A percentile compares a stretch with the other conserved stretches of the same genome.
Evolutionary conservation across 106 monocot species (phyloP).

Genomic region (Dendrobium nobile): DNA sequence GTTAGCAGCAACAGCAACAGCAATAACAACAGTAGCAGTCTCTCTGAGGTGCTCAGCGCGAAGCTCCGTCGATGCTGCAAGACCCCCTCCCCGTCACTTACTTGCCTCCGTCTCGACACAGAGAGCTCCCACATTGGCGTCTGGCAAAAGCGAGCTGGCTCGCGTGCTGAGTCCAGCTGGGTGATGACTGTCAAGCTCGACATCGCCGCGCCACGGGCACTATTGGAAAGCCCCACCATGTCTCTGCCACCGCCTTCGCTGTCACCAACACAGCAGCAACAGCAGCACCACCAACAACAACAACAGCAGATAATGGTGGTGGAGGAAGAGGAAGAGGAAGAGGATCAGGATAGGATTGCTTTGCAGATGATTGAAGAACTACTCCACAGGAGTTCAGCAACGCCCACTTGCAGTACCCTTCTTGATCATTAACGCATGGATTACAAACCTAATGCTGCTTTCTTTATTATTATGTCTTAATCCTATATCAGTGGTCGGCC

Average conservation of each 20-base stretch:
- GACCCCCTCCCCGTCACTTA: constrained; percentile 76
- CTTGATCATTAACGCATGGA: not conserved
- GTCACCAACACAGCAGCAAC: not conserved
- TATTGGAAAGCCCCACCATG: not conserved
- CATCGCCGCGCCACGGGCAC: constrained; percentile 6
- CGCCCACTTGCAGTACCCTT: not conserved
- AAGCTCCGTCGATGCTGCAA: constrained; percentile 84
- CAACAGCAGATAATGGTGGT: not conserved
- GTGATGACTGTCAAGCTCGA: constrained; percentile 87
- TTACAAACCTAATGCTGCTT: not conserved
- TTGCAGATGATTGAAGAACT: constrained; percentile 29
- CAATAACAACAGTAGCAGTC: not conserved
- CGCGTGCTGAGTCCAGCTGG: constrained; percentile 76
- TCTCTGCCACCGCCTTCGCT: not conserved
- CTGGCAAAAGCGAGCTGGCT: constrained; percentile 97
- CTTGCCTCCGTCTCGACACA: constrained; percentile 89
- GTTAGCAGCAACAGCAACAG: constrained; percentile 7
- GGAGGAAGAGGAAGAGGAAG: constrained; percentile 11
- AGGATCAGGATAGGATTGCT: constrained; percentile 16
- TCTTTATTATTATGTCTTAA: not conserved
- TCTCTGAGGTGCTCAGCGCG: constrained; percentile 70
- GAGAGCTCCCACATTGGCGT: constrained; percentile 91
- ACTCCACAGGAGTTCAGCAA: constrained; percentile 9
- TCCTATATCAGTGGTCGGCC: too few relatives aligned
- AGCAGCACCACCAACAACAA: not conserved